Conservation (phyloP, 192 early-diverging fungal species). For the Glomus cerebriforme region DNA sequence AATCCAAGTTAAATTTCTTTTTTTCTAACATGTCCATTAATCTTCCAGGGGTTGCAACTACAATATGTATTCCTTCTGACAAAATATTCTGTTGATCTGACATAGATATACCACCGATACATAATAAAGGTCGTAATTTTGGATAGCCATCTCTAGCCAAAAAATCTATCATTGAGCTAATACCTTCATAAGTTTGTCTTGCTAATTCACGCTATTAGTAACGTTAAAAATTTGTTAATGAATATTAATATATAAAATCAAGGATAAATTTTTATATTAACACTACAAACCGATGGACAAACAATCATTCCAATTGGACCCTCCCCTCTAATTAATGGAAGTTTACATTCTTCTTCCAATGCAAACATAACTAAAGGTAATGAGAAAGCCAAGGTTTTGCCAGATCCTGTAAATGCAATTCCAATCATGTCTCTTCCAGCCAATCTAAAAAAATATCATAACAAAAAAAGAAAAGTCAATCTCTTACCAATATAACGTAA, state of each 20-base stretch:
- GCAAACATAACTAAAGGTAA: constrained; percentile 91
- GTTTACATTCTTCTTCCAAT: constrained; percentile 86
- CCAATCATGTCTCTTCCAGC: constrained; percentile 97
- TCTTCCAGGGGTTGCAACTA: constrained; percentile 94
- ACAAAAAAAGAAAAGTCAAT: constrained; percentile 11
- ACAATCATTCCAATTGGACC: constrained; percentile 94
- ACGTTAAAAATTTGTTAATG: not conserved
- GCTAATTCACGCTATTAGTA: constrained; percentile 84
- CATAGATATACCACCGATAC: constrained; percentile 96
- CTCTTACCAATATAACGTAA: not conserved
- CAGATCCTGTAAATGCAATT: constrained; percentile 97
- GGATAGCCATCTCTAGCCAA: constrained; percentile 69
- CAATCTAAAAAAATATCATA: constrained; percentile 44
- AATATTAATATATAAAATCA: not conserved
- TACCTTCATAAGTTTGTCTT: constrained; percentile 88
- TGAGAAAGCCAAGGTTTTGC: constrained; percentile 94
- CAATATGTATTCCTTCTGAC: constrained; percentile 83
- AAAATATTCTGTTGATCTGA: constrained; percentile 78
- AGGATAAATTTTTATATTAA: not conserved
- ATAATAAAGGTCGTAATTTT: constrained; percentile 75
- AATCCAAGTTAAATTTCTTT: constrained; percentile 83
- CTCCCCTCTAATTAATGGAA: constrained; percentile 82
- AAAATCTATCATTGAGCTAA: constrained; percentile 63
- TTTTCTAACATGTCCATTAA: constrained; percentile 90
- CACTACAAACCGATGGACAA: constrained; percentile 78